Evolutionary conservation across 2,329 filamentous ascomycete species (phyloP).

Genomic region (Ophiocordyceps sinensis): DNA sequence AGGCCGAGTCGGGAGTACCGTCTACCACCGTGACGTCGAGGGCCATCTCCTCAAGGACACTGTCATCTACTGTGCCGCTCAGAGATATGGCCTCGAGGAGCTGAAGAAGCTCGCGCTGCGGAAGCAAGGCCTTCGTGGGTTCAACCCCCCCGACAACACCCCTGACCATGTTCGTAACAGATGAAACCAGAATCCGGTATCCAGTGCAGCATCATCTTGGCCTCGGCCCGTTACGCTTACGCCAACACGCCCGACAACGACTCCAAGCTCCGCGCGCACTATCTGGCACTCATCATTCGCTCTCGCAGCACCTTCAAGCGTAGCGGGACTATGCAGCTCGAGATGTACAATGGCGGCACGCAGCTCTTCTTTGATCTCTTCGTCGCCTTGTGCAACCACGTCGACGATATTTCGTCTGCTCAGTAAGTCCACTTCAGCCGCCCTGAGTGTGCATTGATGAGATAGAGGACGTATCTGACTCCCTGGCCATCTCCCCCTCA

Average conservation of each 20-base stretch:
- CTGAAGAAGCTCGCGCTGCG: constrained; percentile 72
- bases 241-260: constrained; percentile 78
- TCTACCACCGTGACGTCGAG: constrained; percentile 51
- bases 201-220: constrained; percentile 69
- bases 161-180: not conserved
- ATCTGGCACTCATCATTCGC: constrained; percentile 82
- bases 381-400: constrained; percentile 83
- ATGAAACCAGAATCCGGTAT: constrained; percentile 50
- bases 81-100: constrained; percentile 70
- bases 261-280: constrained; percentile 82
- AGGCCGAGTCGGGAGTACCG: constrained; percentile 42
- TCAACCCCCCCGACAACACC: not conserved
- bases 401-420: constrained; percentile 50
- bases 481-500: not conserved
- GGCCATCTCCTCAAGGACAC: constrained; percentile 73
- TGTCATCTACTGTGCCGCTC: constrained; percentile 77
- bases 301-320: constrained; percentile 80
- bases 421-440: constrained; percentile 27
- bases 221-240: constrained; percentile 82
- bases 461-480: not conserved
- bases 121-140: constrained; percentile 73
- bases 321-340: constrained; percentile 87
- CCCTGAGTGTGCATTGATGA: not conserved
- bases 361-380: constrained; percentile 88
- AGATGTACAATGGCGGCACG: constrained; percentile 77